Evolutionary conservation across 768 basidiomycete species (phyloP).

Genomic region (Asterophora lycoperdoides): DNA sequence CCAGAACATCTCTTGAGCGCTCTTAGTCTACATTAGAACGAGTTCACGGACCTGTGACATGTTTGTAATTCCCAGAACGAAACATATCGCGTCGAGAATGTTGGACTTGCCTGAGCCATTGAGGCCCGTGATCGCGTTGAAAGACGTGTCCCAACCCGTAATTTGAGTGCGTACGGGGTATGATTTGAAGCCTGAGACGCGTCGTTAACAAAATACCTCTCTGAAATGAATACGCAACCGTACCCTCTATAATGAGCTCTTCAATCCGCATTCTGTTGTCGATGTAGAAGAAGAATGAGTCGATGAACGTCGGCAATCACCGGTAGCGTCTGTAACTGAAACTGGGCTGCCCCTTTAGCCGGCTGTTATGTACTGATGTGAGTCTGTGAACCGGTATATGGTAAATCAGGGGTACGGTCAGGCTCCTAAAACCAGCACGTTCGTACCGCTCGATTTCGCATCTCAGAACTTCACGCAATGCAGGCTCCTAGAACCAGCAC

Average conservation of each 20-base stretch:
- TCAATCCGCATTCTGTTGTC: constrained; percentile 75
- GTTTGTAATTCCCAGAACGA: constrained; percentile 96
- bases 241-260: constrained; percentile 91
- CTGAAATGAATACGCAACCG: constrained; percentile 1
- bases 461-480: too few species aligned
- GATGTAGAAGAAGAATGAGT: not conserved
- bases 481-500: too few species aligned
- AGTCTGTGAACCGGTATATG: too few species aligned
- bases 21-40: not conserved
- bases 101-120: constrained; percentile 98
- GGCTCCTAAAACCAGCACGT: too few species aligned
- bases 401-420: too few species aligned
- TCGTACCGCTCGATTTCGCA: too few species aligned
- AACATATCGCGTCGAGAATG: constrained; percentile 98
- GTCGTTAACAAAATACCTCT: not conserved
- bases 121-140: constrained; percentile 97
- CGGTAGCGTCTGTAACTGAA: too few species aligned
- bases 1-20: constrained; percentile 8
- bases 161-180: constrained; percentile 96
- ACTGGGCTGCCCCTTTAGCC: too few species aligned
- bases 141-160: constrained; percentile 94
- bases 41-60: constrained; percentile 70
- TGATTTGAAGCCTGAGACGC: constrained; percentile 82
- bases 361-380: too few species aligned
- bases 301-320: constrained; percentile 10